A percentile compares a stretch with the other conserved stretches of the same genome.
phyloP scores from a whole-genome alignment of 257 asterid genomes.

The Solanum pinnatisectum region DNA sequence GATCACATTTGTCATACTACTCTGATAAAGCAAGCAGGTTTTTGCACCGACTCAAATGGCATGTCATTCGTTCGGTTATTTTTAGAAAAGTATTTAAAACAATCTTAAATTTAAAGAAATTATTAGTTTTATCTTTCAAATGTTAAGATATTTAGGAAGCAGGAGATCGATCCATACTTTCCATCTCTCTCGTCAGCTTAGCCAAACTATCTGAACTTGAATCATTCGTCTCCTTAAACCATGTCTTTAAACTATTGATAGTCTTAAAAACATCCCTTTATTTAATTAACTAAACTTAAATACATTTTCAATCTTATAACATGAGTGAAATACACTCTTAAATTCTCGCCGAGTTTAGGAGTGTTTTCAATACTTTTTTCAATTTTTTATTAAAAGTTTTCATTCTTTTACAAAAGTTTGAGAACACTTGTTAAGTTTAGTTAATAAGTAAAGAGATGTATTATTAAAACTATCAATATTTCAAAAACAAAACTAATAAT shows the following conservation, averaged over 20 bases:
- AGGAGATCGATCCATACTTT: not conserved
- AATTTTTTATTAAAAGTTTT: too few species aligned
- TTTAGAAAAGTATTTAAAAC: too few species aligned
- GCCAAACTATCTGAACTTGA: not conserved
- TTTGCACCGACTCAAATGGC: not conserved
- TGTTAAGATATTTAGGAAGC: not conserved
- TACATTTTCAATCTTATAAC: too few species aligned
- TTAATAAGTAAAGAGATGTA: too few species aligned
- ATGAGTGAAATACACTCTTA: too few species aligned
- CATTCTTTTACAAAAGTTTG: not conserved
- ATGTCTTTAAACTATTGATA: not conserved
- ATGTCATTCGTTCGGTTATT: not conserved
- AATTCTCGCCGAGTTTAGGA: not conserved
- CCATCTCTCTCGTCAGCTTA: not conserved
- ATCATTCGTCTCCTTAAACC: not conserved
- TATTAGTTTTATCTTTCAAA: too few species aligned
- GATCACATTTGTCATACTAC: too few species aligned
- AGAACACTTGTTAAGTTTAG: not conserved
- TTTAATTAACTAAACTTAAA: not conserved
- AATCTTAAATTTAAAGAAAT: too few species aligned
- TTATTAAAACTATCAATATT: too few species aligned
- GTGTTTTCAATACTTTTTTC: too few species aligned
- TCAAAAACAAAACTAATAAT: too few species aligned
- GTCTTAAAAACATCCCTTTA: not conserved
- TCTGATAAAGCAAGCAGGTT: too few species aligned